Base-by-base conservation (phyloP, 768 basidiomycete species). In the Lactifluus echinatus region DNA sequence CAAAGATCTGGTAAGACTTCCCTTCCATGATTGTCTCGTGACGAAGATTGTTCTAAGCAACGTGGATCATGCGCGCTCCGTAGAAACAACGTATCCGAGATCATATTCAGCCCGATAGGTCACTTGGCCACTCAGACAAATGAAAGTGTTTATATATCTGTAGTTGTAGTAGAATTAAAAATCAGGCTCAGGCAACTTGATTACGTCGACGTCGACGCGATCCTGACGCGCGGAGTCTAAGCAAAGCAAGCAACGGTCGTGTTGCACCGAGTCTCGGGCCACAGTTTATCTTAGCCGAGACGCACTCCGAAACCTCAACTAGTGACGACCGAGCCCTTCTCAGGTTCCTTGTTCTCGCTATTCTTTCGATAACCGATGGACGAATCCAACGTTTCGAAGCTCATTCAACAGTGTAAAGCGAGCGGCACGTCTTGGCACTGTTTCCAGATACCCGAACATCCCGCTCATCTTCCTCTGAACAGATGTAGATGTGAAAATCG, bases 1-100 rank as follows among this genome's bases (percentile, higher is more conserved):
- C 60, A 94, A 92, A 70, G 75, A 79, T 23, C 73, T 93, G 67
- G 91, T 91, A 66, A 67, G 84, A 73, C 6, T 47, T 42, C n/a
- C n/a, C 10, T 8, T n/a, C 8, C n/a, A 17, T 44, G 29, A n/a
- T 19, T 15, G n/a, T 39, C 42, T 49, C 3, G 43, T 37, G 5
- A 21, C 44, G 47, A 37, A 53, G 21, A 56, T 50, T 31, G 23
- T 48, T 55, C 50, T 55, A 21, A 53, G 51, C 42, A 19, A 34
- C 45, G 37, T 57, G 49, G 43, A 59, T 56, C 24, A 57, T 33
- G 43, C 48, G 17, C 46, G 36, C 70, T 21, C 39, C 47, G 21
- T 46, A 59, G 87, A 97, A 97, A 72, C 94, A 95, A 67, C 79
- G 87, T 48, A 81, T 96, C 62, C 79, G 94, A 36, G 89, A 96